Percentiles rank a stretch among this genome's conserved stretches.
These are phyloP conservation scores for Cicer judaicum DNA, from an alignment of 306 rosid genomes.

Conservation along the genomic window DNA sequence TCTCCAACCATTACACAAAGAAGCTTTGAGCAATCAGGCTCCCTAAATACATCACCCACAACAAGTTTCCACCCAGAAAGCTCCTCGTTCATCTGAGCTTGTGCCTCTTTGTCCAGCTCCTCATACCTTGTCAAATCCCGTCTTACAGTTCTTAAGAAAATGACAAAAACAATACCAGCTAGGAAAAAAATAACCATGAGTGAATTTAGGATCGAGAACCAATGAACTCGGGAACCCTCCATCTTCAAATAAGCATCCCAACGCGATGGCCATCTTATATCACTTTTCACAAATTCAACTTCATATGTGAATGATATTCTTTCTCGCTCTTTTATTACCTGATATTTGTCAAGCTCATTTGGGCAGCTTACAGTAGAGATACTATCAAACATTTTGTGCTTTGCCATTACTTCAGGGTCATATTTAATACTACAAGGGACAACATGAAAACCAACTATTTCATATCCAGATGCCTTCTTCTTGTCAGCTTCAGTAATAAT, in stretches of 20 bases:
- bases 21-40: constrained; percentile 77
- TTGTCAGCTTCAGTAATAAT: constrained; percentile 73
- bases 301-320: constrained; percentile 80
- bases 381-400: constrained; percentile 48
- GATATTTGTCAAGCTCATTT: constrained; percentile 62
- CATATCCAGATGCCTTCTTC: constrained; percentile 81
- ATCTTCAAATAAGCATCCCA: constrained; percentile 96
- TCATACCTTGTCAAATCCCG: constrained; percentile 90
- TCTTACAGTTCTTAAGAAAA: constrained; percentile 83
- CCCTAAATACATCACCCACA: constrained; percentile 93
- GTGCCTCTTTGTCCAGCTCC: constrained; percentile 92
- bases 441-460: constrained; percentile 90
- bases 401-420: constrained; percentile 63
- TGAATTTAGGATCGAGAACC: constrained; percentile 65
- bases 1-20: constrained; percentile 90
- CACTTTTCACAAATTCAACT: constrained; percentile 84
- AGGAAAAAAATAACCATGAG: constrained; percentile 89
- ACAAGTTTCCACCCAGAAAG: constrained; percentile 97
- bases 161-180: constrained; percentile 92
- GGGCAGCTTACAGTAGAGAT: constrained; percentile 63
- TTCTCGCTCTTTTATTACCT: constrained; percentile 73
- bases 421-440: constrained; percentile 72
- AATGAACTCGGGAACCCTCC: constrained; percentile 97
- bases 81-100: constrained; percentile 94
- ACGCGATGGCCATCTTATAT: constrained; percentile 85